phyloP scores from a whole-genome alignment of 1,284 basidiomycete genomes.

The Microbotryum silenes-acaulis region DNA sequence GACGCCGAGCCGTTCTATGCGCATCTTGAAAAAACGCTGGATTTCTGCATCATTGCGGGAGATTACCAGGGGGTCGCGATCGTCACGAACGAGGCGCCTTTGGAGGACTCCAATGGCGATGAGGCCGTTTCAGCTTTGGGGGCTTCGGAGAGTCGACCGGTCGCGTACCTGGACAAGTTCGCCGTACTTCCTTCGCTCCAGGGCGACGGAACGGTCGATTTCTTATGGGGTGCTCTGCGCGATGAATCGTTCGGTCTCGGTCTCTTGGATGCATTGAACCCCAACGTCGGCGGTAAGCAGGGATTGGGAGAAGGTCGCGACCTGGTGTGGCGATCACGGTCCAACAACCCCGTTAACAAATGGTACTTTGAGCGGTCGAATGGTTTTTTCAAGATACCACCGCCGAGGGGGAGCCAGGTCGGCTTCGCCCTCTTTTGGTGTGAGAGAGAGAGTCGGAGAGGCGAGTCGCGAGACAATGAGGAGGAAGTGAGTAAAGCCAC shows the following conservation, averaged over 20 bases:
- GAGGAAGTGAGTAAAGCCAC: too few relatives aligned
- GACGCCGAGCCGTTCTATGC: conserved; percentile 68
- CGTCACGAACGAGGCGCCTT: conserved; percentile 68
- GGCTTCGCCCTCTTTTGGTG: conserved; percentile 87
- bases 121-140: conserved; percentile 17
- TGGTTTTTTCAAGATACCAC: conserved; percentile 68
- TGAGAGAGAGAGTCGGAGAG: conserved; percentile 71
- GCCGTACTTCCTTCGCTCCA: conserved; percentile 90
- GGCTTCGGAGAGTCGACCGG: conserved; percentile 41
- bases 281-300: conserved; percentile 76
- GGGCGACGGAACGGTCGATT: conserved; percentile 97
- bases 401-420: conserved; percentile 52
- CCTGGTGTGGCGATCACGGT: conserved; percentile 87
- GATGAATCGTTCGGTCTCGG: conserved; percentile 98
- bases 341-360: conserved; percentile 93
- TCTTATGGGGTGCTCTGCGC: conserved; percentile 95
- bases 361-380: conserved; percentile 98
- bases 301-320: conserved; percentile 86
- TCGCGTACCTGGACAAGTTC: conserved; percentile 98
- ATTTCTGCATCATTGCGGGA: conserved; percentile 90
- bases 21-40: conserved; percentile 66
- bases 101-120: conserved; percentile 25
- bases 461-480: too few relatives aligned
- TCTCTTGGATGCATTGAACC: conserved; percentile 85
- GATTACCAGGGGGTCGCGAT: conserved; percentile 94